These are phyloP conservation scores for Cydonia oblonga DNA, from an alignment of 331 rosid species.

Conservation along the genomic window DNA sequence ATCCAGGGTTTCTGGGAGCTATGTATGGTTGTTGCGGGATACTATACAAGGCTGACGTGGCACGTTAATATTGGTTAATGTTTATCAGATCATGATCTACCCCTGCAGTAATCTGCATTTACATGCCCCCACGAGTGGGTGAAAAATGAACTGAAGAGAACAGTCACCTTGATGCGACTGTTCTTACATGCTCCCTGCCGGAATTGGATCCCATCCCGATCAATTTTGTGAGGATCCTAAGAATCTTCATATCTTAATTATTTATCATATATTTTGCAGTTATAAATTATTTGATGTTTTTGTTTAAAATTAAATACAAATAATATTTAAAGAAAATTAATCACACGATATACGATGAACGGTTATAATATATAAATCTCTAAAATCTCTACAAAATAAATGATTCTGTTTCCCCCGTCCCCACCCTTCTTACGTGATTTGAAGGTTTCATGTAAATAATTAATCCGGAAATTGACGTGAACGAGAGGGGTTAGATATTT, in stretches of 20 bases:
- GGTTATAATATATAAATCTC: fast-evolving
- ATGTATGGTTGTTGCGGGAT: background rate
- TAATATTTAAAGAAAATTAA: too few relatives aligned
- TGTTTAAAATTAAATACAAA: too few relatives aligned
- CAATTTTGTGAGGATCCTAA: too few relatives aligned
- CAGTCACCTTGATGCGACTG: slow-evolving; percentile 29
- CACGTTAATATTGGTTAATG: background rate
- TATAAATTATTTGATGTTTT: too few relatives aligned
- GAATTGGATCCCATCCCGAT: too few relatives aligned
- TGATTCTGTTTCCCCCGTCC: too few relatives aligned
- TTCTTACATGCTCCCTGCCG: background rate
- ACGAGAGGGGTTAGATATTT: too few relatives aligned
- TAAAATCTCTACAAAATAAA: too few relatives aligned
- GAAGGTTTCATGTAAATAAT: background rate
- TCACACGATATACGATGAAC: fast-evolving
- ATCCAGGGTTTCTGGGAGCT: background rate
- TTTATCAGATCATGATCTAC: background rate
- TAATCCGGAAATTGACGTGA: background rate
- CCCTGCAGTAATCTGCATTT: background rate
- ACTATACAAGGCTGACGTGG: background rate
- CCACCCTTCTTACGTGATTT: background rate
- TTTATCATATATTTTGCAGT: too few relatives aligned
- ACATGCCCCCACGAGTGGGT: slow-evolving; percentile 14
- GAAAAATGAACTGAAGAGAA: background rate
- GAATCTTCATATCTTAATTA: too few relatives aligned